A percentile compares a stretch with the other conserved stretches of the same genome.
Conservation (phyloP, 768 basidiomycete species). For the Podaxis mareebaensis region DNA sequence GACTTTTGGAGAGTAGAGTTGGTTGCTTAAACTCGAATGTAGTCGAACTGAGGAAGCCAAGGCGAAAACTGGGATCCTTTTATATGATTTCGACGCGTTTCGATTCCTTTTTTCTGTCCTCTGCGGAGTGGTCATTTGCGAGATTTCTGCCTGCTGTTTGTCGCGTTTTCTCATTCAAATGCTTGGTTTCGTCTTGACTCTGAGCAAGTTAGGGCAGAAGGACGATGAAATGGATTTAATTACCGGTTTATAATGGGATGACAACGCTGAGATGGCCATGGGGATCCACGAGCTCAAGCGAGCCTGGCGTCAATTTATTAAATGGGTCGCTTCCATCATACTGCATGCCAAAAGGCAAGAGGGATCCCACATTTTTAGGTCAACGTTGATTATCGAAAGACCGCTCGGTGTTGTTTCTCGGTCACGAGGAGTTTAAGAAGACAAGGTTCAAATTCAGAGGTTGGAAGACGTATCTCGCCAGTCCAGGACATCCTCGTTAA, state of each 20-base stretch:
- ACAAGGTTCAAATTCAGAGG: neutral
- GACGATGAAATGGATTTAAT: neutral
- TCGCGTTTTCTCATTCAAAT: neutral
- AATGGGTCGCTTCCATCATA: neutral
- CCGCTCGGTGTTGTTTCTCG: neutral
- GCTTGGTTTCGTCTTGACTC: neutral
- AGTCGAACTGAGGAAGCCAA: neutral
- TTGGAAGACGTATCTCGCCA: neutral
- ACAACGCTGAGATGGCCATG: neutral
- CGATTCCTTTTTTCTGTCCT: neutral
- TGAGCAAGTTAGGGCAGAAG: neutral
- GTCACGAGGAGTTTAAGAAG: neutral
- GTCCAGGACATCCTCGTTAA: neutral
- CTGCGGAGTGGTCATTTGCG: neutral
- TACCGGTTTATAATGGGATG: neutral
- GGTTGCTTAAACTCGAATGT: neutral
- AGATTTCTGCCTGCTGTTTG: neutral
- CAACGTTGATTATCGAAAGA: neutral
- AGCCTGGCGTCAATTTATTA: neutral
- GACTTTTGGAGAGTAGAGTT: neutral
- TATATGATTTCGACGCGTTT: neutral
- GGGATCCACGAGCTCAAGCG: neutral
- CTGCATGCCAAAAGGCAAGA: neutral
- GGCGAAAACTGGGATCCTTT: neutral
- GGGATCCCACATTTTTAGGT: neutral